Base-by-base conservation (phyloP, 2,329 filamentous ascomycete species). In the Pleurostoma richardsiae region DNA sequence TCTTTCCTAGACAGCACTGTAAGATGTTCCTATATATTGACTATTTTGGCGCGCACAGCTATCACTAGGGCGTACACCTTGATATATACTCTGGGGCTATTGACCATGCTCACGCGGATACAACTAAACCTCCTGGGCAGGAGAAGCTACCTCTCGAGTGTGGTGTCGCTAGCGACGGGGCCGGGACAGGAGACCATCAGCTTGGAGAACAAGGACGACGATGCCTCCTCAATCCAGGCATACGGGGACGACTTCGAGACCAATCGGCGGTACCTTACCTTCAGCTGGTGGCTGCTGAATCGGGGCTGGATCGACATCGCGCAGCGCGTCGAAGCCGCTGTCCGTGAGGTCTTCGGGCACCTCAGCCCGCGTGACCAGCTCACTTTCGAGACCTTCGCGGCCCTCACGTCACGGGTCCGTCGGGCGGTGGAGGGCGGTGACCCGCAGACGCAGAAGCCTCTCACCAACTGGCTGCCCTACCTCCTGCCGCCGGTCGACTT, bases 281-380 rank as follows among this genome's bases (percentile, higher is more conserved):
- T 97, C 65, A 96, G 90, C 68, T 99, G 94, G 94, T 99, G 92
- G 91, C 72, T 99, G 41, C 75, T 99, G 42, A 92, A 99, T 68
- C 82, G 83, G 54, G 94, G 94, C 40, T 97, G 90, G 84, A 82
- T 83, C 54, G 82, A 90, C 48, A 72, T 97, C 47, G 86, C 90
- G 77, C 75, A 82, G 47, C 86, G 85, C 53, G 91, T 99, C 42
- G 84, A 90, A 61, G 72, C 74, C n/a, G 90, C 90, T 4, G 94
- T 99, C 28, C 85, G 86, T 56, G 86, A 95, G 45, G 87, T 92
- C 28, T 97, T 96, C 65, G 89, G 90, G n/a, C 77, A 82, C 51
- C 73, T 96, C 43, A 96, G 90, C 63, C 91, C 91, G 2, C 82
- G 91, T 43, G 92, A 97, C 59, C 85, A 95, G 52, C 78, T 99